Conservation (phyloP, 768 basidiomycete genomes). For the Symmetrospora coprosmae region DNA sequence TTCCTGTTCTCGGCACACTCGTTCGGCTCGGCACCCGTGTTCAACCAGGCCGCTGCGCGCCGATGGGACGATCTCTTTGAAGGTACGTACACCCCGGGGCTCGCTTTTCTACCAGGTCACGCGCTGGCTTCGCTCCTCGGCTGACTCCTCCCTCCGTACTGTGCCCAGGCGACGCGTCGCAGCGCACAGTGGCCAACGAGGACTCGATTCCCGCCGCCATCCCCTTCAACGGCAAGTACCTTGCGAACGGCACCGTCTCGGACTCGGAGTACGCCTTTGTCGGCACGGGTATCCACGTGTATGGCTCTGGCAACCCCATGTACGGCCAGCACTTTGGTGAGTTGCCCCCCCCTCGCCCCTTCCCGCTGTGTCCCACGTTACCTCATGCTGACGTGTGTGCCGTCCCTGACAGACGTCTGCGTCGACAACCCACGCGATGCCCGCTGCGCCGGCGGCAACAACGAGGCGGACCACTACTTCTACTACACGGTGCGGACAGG, state of each 20-base stretch:
- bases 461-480: constrained; percentile 3
- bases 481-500: no score
- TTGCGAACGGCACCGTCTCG: not conserved
- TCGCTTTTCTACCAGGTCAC: not conserved
- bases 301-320: constrained; percentile 1
- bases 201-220: constrained; percentile 9
- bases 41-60: constrained; percentile 15
- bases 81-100: not conserved
- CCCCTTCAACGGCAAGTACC: not conserved
- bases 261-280: constrained; percentile 13
- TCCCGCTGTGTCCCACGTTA: no score
- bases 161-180: constrained; percentile 2
- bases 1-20: constrained; percentile 20
- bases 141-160: not conserved
- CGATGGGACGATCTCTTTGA: constrained; percentile 14
- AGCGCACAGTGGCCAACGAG: constrained; percentile 22
- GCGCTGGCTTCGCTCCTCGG: not conserved
- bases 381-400: no score
- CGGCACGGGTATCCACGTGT: constrained; percentile 25
- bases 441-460: not conserved
- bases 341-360: no score
- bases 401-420: no score
- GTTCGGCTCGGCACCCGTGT: constrained; percentile 23
- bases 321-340: constrained; percentile 22
- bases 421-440: not conserved